These are phyloP conservation scores for Xenosphaeropsis pyriputrescens DNA, from an alignment of 2,329 filamentous ascomycete genomes.

Conservation along the genomic window DNA sequence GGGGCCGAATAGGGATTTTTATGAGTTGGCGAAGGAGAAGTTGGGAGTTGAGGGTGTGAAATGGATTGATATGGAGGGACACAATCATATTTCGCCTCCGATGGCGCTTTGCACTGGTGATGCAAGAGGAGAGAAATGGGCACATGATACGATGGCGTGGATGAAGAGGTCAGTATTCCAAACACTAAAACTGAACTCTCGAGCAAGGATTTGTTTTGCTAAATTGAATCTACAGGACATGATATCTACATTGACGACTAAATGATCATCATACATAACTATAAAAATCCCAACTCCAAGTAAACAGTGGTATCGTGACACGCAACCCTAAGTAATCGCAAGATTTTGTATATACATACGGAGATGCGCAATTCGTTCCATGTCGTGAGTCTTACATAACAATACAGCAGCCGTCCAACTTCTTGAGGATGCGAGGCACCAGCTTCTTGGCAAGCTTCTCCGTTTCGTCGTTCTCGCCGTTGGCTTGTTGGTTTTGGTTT, in stretches of 20 bases:
- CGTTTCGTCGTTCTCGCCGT: constrained; percentile 13
- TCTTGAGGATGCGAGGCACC: constrained; percentile 15
- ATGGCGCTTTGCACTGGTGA: constrained; percentile 12
- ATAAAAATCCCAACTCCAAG: not conserved
- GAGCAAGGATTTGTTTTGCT: too few relatives aligned
- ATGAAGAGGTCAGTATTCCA: constrained; percentile 7
- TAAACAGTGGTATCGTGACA: not conserved
- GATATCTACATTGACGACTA: too few relatives aligned
- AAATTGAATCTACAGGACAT: too few relatives aligned
- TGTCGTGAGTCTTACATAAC: constrained; percentile 12
- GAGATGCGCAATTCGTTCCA: too few relatives aligned
- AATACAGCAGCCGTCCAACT: constrained; percentile 16
- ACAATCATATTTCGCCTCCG: constrained; percentile 17
- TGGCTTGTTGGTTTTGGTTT: constrained; percentile 23
- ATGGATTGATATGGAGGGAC: constrained; percentile 8
- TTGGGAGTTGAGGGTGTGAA: constrained; percentile 10
- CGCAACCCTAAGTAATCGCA: too few relatives aligned
- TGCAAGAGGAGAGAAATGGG: constrained; percentile 14
- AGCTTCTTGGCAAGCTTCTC: constrained; percentile 18
- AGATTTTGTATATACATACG: too few relatives aligned
- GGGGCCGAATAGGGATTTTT: constrained; percentile 12
- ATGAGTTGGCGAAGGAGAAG: constrained; percentile 8
- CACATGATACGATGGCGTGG: constrained; percentile 12
- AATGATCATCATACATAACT: not conserved
- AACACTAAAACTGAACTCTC: not conserved